Base-by-base conservation (phyloP, 1,284 basidiomycete genomes). In the Cryptococcus jaspeensis region DNA sequence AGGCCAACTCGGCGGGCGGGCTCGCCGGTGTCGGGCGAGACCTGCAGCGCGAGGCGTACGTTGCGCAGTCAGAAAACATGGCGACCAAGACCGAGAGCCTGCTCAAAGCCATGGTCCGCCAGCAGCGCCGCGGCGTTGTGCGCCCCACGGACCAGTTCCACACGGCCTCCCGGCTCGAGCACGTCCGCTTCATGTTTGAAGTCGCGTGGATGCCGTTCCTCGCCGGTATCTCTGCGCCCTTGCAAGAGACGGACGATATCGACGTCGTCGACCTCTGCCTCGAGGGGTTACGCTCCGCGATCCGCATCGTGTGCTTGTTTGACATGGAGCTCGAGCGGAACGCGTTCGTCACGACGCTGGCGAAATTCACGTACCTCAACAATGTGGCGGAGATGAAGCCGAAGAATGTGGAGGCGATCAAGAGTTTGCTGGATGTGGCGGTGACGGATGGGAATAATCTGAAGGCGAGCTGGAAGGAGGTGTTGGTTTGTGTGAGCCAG, bases 351-450 rank as follows among this genome's bases (percentile, higher is more conserved):
- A 92, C 92, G n/a, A 98, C 94, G 0, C 81, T 98, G n/a, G 87
- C 84, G 46, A 98, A 97, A 74, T 96, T 97, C 74, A 98, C 94
- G 0, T 96, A 94, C 81, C 81, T 97, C 60, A 96, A 91, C 76
- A 97, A 98, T 70, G 79, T 97, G 8, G 90, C 91, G 53, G 94
- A 97, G 81, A 98, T 98, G 94, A 94, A 92, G 79, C 84, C 90
- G 39, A 97, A 97, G 81, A 97, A 97, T 72, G 94, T 98, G 85
- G 94, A 97, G 73, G 94, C 94, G 2, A 96, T 98, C 79, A 97
- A 96, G 77, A 81, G 90, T 3, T 80, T 98, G 56, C 80, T 98
- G 23, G 94, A 97, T 71, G 86, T 97, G 47, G 94, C 94, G 7
- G 87, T 95, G 42, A 88, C 85, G 13, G 93, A 98, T 73, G 94